Evolutionary conservation across 768 basidiomycete species (phyloP).

Genomic region (Termitomyces eurrhizus): DNA sequence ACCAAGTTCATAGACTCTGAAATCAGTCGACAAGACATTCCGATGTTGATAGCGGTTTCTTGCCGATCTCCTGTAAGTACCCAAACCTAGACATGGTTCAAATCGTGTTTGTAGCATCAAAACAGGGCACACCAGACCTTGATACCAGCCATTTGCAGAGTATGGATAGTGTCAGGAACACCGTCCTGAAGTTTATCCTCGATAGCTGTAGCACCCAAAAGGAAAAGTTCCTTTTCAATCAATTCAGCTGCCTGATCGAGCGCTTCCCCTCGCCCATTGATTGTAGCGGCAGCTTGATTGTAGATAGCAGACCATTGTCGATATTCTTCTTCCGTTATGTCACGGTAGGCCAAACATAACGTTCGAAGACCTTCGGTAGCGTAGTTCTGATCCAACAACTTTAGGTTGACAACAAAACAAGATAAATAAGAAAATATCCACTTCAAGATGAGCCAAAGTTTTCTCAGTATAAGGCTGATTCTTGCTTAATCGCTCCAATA

Average conservation of each 20-base stretch:
- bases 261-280: conserved; percentile 93
- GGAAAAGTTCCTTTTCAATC: conserved; percentile 90
- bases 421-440: conserved; percentile 28
- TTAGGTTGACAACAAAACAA: conserved; percentile 5
- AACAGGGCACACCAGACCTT: conserved; percentile 48
- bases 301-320: conserved; percentile 85
- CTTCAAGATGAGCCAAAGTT: conserved; percentile 89
- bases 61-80: conserved; percentile 97
- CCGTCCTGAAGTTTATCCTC: conserved; percentile 99
- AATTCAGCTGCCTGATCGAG: conserved; percentile 92
- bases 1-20: conserved; percentile 99
- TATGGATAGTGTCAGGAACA: conserved; percentile 97
- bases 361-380: conserved; percentile 96
- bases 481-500: conserved; percentile 86
- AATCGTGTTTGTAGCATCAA: neutral
- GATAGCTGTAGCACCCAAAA: conserved; percentile 96
- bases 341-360: conserved; percentile 93
- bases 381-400: conserved; percentile 60
- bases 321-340: conserved; percentile 90
- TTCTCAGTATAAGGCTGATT: conserved; percentile 82
- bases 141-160: conserved; percentile 96
- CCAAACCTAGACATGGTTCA: conserved; percentile 66
- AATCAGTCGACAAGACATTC: conserved; percentile 94
- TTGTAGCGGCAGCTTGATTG: conserved; percentile 88
- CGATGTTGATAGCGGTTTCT: conserved; percentile 99